phyloP scores from a whole-genome alignment of 352 stramenopile genomes.

The Phytophthora chlamydospora region DNA sequence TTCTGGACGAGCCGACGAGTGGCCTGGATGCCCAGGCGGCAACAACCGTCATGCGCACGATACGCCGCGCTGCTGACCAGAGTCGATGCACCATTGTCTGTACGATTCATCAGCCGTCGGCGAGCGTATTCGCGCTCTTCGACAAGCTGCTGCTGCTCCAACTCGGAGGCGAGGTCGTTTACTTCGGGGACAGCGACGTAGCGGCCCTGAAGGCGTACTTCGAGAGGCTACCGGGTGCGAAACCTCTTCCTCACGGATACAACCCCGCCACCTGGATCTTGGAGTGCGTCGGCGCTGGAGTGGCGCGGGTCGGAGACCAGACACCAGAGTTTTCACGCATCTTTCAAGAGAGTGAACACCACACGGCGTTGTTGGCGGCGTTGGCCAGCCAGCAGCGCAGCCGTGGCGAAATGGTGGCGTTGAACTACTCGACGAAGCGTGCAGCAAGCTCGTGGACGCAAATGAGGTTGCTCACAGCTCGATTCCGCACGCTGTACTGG shows the following conservation, averaged over 20 bases:
- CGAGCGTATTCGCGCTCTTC: slow-evolving; percentile 83
- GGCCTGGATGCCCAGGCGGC: slow-evolving; percentile 83
- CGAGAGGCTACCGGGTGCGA: slow-evolving; percentile 29
- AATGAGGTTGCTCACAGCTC: slow-evolving; percentile 45
- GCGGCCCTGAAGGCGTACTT: slow-evolving; percentile 39
- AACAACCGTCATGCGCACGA: slow-evolving; percentile 34
- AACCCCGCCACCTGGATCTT: slow-evolving; percentile 93
- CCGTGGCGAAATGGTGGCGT: slow-evolving; percentile 1
- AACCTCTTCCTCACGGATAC: slow-evolving; percentile 60
- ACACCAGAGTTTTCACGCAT: slow-evolving; percentile 28
- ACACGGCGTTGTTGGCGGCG: slow-evolving; percentile 27
- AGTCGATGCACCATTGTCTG: slow-evolving; percentile 33
- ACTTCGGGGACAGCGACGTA: slow-evolving; percentile 45
- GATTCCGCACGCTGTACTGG: slow-evolving; percentile 77
- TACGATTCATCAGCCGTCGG: slow-evolving; percentile 39
- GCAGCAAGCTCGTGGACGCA: slow-evolving; percentile 27
- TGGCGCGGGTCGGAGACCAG: slow-evolving; percentile 59
- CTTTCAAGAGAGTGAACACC: slow-evolving; percentile 36
- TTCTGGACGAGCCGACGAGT: slow-evolving; percentile 68
- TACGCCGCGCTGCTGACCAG: slow-evolving; percentile 14
- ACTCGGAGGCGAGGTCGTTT: slow-evolving; percentile 41
- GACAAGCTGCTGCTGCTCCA: slow-evolving; percentile 78
- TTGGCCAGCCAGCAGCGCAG: slow-evolving; percentile 18
- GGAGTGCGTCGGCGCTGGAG: slow-evolving; percentile 60
- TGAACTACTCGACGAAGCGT: slow-evolving; percentile 33